A percentile compares a stretch with the other conserved stretches of the same genome.
These are phyloP conservation scores for Xylaria sp. DNA, from an alignment of 2,329 filamentous ascomycete species.

Conservation along the genomic window DNA sequence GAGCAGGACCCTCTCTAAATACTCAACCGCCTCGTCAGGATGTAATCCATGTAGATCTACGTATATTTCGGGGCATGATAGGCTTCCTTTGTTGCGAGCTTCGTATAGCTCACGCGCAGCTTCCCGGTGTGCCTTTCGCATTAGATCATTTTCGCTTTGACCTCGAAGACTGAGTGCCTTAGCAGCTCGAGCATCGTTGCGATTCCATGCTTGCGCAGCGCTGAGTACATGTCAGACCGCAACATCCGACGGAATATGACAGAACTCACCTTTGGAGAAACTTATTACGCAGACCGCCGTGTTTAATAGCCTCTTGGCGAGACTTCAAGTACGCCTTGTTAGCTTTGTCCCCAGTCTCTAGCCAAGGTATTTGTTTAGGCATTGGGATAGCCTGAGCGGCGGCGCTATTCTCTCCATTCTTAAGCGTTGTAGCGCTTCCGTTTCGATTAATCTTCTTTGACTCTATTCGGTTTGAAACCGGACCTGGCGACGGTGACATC, in stretches of 20 bases:
- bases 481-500: constrained; percentile 86
- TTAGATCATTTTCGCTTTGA: constrained; percentile 94
- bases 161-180: constrained; percentile 93
- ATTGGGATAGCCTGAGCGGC: constrained; percentile 83
- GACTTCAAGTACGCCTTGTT: constrained; percentile 96
- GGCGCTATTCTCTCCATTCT: constrained; percentile 76
- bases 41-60: constrained; percentile 98
- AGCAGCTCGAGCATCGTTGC: constrained; percentile 93
- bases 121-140: constrained; percentile 96
- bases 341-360: constrained; percentile 88
- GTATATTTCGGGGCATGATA: constrained; percentile 74
- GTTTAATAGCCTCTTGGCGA: constrained; percentile 93
- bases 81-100: constrained; percentile 78
- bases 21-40: constrained; percentile 94
- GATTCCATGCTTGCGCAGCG: constrained; percentile 97
- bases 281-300: constrained; percentile 94
- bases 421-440: constrained; percentile 67
- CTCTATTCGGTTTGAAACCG: constrained; percentile 63
- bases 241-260: not conserved
- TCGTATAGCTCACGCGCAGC: constrained; percentile 92
- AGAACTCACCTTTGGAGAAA: constrained; percentile 82
- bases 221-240: constrained; percentile 50
- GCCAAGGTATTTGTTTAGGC: constrained; percentile 93
- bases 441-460: constrained; percentile 66
- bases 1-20: constrained; percentile 84